These are phyloP conservation scores for Balansia obtecta DNA, from an alignment of 2,329 filamentous ascomycete species.

Conservation along the genomic window DNA sequence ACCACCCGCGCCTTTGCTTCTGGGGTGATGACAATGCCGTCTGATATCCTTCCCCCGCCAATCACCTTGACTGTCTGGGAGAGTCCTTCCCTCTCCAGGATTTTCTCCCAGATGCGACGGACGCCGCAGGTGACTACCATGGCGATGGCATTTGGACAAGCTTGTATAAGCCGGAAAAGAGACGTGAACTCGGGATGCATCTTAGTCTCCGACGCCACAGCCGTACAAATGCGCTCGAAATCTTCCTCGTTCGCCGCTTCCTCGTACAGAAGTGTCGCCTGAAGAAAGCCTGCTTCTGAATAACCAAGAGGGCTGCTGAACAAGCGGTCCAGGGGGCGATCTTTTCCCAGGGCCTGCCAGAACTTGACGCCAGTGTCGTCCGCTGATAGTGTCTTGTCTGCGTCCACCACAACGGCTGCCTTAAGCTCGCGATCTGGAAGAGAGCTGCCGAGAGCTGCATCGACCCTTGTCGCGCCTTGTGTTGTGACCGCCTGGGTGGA, in stretches of 20 bases:
- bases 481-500: slow-evolving; percentile 14
- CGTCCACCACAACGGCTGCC: slow-evolving; percentile 44
- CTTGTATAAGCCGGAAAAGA: slow-evolving; percentile 24
- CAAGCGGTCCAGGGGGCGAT: slow-evolving; percentile 26
- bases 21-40: slow-evolving; percentile 38
- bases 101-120: slow-evolving; percentile 39
- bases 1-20: slow-evolving; percentile 37
- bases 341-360: slow-evolving; percentile 23
- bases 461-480: slow-evolving; percentile 22
- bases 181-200: slow-evolving; percentile 35
- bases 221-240: slow-evolving; percentile 32
- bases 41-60: slow-evolving; percentile 33
- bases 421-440: slow-evolving; percentile 14
- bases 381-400: slow-evolving; percentile 39
- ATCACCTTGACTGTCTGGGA: slow-evolving; percentile 34
- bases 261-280: slow-evolving; percentile 41
- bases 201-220: slow-evolving; percentile 26
- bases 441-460: slow-evolving; percentile 19
- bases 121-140: slow-evolving; percentile 45
- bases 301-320: slow-evolving; percentile 36
- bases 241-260: slow-evolving; percentile 22
- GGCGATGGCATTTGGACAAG: slow-evolving; percentile 25
- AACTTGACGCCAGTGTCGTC: slow-evolving; percentile 39
- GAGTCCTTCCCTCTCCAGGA: slow-evolving; percentile 32
- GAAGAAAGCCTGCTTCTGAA: slow-evolving; percentile 40